These are phyloP conservation scores for Fraxinus baroniana DNA, from an alignment of 305 asterid genomes.

Conservation along the genomic window DNA sequence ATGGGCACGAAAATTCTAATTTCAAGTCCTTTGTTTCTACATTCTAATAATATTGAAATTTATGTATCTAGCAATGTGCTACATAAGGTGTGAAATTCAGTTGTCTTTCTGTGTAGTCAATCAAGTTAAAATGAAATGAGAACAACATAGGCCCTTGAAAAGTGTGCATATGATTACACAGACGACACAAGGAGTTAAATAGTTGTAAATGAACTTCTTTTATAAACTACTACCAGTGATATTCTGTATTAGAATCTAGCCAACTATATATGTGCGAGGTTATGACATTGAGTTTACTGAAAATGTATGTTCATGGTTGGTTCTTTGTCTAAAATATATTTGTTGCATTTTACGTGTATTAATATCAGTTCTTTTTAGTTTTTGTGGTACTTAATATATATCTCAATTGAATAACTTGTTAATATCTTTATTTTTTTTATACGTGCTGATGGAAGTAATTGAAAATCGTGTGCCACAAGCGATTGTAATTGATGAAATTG, in stretches of 20 bases:
- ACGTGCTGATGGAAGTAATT: slow-evolving; percentile 94
- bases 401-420: neutral
- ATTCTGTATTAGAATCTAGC: neutral
- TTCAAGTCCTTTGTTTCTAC: too few species aligned
- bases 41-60: too few species aligned
- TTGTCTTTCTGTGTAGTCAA: slow-evolving; percentile 3
- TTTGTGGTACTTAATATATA: neutral
- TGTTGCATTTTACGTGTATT: neutral
- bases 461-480: slow-evolving; percentile 97
- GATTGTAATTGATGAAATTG: slow-evolving; percentile 94
- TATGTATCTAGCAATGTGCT: slow-evolving; percentile 43
- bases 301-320: neutral
- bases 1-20: too few species aligned
- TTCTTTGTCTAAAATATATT: neutral
- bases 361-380: neutral
- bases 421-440: slow-evolving; percentile 14
- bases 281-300: neutral
- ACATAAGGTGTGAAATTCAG: slow-evolving; percentile 58
- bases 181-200: neutral
- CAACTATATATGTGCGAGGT: neutral
- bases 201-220: neutral
- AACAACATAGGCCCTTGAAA: neutral
- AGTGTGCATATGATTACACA: too few species aligned
- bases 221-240: neutral
- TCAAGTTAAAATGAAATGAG: neutral